Conservation (phyloP, 2,329 filamentous ascomycete genomes). For the Colletotrichum noveboracense region DNA sequence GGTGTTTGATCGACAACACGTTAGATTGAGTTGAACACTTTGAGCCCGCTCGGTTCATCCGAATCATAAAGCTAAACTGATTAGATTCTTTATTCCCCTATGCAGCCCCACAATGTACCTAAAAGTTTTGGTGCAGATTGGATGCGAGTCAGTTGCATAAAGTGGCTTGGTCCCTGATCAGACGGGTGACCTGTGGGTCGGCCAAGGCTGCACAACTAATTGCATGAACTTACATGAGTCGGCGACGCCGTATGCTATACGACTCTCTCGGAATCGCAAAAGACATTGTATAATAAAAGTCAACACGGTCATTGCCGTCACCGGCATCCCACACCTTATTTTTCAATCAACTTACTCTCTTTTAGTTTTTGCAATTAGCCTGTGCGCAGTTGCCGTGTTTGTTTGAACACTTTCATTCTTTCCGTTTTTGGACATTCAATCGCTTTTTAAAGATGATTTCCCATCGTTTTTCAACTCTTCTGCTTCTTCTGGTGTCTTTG, state of each 20-base stretch:
- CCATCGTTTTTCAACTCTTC: neutral
- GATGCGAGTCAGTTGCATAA: neutral
- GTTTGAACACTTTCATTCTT: no score
- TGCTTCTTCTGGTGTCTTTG: neutral
- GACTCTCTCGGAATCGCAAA: neutral
- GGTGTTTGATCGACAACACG: neutral
- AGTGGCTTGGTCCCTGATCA: neutral
- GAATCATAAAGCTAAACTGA: neutral
- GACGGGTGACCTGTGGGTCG: neutral
- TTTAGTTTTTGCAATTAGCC: neutral
- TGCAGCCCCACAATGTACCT: neutral
- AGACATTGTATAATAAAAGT: neutral
- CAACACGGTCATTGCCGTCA: neutral
- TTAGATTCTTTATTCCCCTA: neutral
- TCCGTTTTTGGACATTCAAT: neutral
- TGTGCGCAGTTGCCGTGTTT: neutral
- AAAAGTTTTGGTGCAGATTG: neutral
- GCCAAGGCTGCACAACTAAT: neutral
- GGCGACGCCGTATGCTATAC: neutral
- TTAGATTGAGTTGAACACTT: neutral
- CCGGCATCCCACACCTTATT: neutral
- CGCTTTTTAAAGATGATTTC: neutral
- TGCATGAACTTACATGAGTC: neutral
- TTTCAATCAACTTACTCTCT: neutral
- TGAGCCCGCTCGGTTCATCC: neutral